phyloP scores from a whole-genome alignment of 1,284 basidiomycete genomes.

The Trichosporon sp. region DNA sequence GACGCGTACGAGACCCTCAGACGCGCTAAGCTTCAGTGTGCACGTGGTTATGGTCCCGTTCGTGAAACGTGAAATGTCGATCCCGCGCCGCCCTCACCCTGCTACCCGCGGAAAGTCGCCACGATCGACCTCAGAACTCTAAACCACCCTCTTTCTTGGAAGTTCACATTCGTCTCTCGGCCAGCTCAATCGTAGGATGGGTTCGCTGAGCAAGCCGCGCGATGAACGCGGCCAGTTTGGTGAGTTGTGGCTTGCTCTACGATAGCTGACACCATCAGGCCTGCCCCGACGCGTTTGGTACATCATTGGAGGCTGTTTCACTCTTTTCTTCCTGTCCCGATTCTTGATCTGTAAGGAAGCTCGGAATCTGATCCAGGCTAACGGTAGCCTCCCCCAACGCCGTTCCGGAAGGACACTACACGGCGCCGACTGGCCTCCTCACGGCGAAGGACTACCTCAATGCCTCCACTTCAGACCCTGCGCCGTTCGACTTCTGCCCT shows the following conservation, averaged over 20 bases:
- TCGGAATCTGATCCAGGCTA: neutral
- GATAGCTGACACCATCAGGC: conserved; percentile 32
- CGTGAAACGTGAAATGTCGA: conserved; percentile 7
- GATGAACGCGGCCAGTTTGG: conserved; percentile 31
- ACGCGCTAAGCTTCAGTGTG: conserved; percentile 1
- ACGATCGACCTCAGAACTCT: conserved; percentile 20
- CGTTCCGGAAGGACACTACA: conserved; percentile 26
- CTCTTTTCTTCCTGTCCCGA: conserved; percentile 67
- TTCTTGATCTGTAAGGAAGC: conserved; percentile 60
- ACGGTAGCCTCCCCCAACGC: neutral
- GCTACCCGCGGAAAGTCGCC: conserved; percentile 9
- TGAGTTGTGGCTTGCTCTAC: conserved; percentile 20
- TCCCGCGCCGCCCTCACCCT: neutral
- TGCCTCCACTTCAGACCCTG: conserved; percentile 61
- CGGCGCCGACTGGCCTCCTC: conserved; percentile 26
- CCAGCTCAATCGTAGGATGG: conserved; percentile 1
- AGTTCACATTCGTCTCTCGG: conserved; percentile 10
- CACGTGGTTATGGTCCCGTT: conserved; percentile 14
- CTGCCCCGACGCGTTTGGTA: conserved; percentile 66
- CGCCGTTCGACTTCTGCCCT: conserved; percentile 88
- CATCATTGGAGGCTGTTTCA: conserved; percentile 64
- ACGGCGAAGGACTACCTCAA: conserved; percentile 56
- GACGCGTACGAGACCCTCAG: neutral
- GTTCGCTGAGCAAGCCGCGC: conserved; percentile 14
- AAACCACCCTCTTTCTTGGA: conserved; percentile 14